Evolutionary conservation across 768 basidiomycete genomes (phyloP), one percentile per base, ranked within the genome.

Genomic region (Psilocybe tampanensis): DNA sequence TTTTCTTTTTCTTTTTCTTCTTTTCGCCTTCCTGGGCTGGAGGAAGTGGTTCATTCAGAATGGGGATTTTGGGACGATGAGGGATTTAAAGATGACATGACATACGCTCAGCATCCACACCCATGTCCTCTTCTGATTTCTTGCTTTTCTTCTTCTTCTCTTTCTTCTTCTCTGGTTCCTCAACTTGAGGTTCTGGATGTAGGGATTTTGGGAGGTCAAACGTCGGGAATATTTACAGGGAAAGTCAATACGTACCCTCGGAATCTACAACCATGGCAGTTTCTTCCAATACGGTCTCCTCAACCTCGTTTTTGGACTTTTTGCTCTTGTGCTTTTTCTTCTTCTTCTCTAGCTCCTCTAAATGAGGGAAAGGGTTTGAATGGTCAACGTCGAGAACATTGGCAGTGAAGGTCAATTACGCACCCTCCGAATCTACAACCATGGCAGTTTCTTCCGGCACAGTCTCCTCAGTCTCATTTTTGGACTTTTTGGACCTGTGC

Each of bases 1-100:
- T 65, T 50, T 69, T 64, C 33, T 62, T 65, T 50, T 69, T 70
- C 57, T 64, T 69, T 47, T 65, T 68, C 54, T 70, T 72, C 65
- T 72, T 66, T 58, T 71, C 68, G 50, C 68, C 65, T 33, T 64
- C 50, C 51, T 60, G 52, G 32, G 55, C 43, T 59, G 51, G 43
- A 2, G 36, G 50, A 45, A 44, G n/a, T 52, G 29, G 29, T 29
- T 29, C 9, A 49, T 42, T 47, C 49, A 41, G 13, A n/a, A 18
- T 58, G 39, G 17, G n/a, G 13, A 36, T 15, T 21, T 9, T 17
- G 17, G 29, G 17, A 19, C 3, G 23, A 32, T 13, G 6, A 29
- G 29, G 29, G 29, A 6, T 44, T 22, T 32, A n/a, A 8, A 24
- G 22, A 34, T 43, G 56, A 61, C 66, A 34, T 43, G 56, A 61